Base-by-base conservation (phyloP, 1,284 basidiomycete genomes). In the Papiliotrema flavescens region DNA sequence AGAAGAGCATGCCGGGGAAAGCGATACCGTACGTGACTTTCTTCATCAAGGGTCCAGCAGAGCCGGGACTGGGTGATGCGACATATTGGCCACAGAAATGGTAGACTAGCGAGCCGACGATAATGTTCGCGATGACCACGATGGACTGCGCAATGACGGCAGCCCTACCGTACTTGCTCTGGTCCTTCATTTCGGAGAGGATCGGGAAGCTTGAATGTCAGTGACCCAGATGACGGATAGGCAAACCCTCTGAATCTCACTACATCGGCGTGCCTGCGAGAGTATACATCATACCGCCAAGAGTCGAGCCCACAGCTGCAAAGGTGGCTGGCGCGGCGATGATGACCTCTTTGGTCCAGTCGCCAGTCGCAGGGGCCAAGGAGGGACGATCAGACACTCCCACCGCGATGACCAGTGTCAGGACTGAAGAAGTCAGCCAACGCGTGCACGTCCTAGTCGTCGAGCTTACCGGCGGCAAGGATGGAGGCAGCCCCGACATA, bases 31-130 rank as follows among this genome's bases (percentile, higher is more conserved):
- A 75, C 41, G 55, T 64, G 42, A 42, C 22, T 47, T 66, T 62
- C 66, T 77, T 74, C 53, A 79, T 63, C 15, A 76, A 49, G 1
- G 59, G 53, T 22, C 78, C 77, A 9, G 77, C 78, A 5, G 71
- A 70, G 0, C 75, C 75, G 13, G 78, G 68, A 0, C 76, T 76
- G 2, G 78, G 78, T 2, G 64, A 69, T n/a, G 76, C 66, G 45
- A 78, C 67, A 59, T 75, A 74, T 48, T 54, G 47, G 19, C 57
- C 62, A 45, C 65, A 66, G 40, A 56, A 71, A 54, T 57, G 51
- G 60, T 69, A 71, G 8, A 71, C 62, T 26, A 71, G 61, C 3
- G 60, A 46, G 7, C 63, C 54, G 39, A 70, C 54, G 39, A 58
- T 40, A 44, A 69, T 50, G 59, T 69, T 66, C 4, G 50, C 45